phyloP scores from a whole-genome alignment of 148 eudicot genomes.

The Rhododendron molle region DNA sequence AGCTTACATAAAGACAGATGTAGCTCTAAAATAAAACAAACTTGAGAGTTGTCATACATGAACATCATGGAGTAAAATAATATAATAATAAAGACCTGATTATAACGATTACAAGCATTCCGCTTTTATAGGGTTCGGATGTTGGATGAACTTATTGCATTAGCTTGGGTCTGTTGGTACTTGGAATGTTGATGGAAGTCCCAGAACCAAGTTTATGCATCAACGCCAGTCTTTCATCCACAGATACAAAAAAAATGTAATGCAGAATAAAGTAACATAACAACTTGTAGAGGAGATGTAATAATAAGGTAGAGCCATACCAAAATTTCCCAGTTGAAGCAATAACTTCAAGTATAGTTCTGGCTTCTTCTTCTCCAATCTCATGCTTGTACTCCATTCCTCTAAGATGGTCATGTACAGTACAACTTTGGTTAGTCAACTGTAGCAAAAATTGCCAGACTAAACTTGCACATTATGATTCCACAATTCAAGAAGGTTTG shows the following conservation, averaged over 20 bases:
- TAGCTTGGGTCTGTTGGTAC: background rate
- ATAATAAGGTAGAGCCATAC: conserved; percentile 31
- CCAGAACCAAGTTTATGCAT: background rate
- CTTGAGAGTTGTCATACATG: background rate
- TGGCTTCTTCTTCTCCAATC: conserved; percentile 56
- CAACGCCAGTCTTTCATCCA: background rate
- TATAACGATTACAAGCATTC: background rate
- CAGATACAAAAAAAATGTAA: background rate
- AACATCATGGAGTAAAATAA: background rate
- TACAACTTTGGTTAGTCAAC: background rate
- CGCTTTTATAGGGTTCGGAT: background rate
- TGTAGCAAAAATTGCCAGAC: background rate
- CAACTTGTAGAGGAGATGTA: background rate
- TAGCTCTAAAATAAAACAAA: background rate
- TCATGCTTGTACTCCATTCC: conserved; percentile 34
- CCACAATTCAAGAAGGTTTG: background rate
- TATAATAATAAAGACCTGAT: background rate
- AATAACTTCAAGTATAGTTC: conserved; percentile 47
- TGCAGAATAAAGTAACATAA: background rate
- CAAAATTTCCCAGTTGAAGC: conserved; percentile 82
- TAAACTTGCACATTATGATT: background rate
- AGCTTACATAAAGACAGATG: background rate
- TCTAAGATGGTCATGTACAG: conserved; percentile 25
- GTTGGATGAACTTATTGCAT: background rate
- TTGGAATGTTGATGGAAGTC: background rate